Evolutionary conservation across 2,329 filamentous ascomycete species (phyloP), one percentile per base, ranked within the genome.

Genomic region (Cytospora paraplurivora): DNA sequence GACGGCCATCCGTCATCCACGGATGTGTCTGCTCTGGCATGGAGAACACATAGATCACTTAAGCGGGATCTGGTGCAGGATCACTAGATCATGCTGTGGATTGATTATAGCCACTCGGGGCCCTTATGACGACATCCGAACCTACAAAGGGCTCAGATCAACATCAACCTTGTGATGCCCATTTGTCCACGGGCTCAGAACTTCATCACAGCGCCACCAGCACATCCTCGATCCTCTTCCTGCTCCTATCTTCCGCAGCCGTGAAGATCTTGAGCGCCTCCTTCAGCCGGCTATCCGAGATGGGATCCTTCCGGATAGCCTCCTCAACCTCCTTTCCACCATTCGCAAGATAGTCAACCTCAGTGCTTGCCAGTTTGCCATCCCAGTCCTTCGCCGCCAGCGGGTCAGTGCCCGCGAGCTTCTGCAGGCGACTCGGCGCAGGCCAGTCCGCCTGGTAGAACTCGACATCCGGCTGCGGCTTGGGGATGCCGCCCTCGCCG

Each of bases 331-430:
- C 75, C 37, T 68, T 74, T 4, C 81, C 81, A 6, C 75, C 74
- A 56, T 82, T 73, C 4, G 76, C 76, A 13, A 83, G 76, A 64
- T 81, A 83, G 67, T 83, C 79, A 1, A 79, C 70, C n/a, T 77
- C 73, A 1, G 75, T 77, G 33, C 71, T 72, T 0, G 76, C 76
- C n/a, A 78, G 66, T 63, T 75, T 76, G 41, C 76, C 77, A 49
- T 80, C 75, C 73, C 73, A 77, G 21, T 70, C 68, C 3, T 74
- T 66, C 2, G 70, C 73, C 1, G 72, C 73, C 38, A 82, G 71
- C 0, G 78, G 77, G 65, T 82, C 79, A 13, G 73, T 71, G 17
- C 65, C 70, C 0, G 72, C 70, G 5, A 80, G 68, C 63, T 75
- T 74, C 66, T 70, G 68, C 19, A 78, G 69, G 19, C 77, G 68